Conservation (phyloP, 192 early-diverging fungal species). For the Gigaspora rosea region DNA sequence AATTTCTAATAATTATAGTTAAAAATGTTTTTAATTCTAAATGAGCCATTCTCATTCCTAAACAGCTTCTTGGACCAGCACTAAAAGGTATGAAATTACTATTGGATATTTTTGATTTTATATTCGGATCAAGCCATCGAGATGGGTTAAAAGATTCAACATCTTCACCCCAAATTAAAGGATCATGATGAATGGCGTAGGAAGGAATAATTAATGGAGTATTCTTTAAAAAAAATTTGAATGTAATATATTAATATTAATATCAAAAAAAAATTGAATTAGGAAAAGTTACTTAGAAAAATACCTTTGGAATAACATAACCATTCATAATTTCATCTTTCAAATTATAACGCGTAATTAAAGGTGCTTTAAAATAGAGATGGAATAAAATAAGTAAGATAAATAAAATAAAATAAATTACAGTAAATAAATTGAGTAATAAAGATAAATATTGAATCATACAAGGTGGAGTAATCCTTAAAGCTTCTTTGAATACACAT, state of each 20-base stretch:
- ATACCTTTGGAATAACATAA: too few relatives aligned
- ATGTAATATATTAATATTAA: too few relatives aligned
- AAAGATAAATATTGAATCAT: neutral
- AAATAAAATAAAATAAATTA: conserved; percentile 7
- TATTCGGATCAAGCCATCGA: neutral
- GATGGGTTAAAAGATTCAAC: too few relatives aligned
- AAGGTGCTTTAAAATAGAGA: too few relatives aligned
- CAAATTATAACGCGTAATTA: too few relatives aligned
- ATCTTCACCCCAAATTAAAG: too few relatives aligned
- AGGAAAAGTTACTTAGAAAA: too few relatives aligned
- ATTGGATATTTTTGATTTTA: conserved; percentile 31
- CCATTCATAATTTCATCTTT: too few relatives aligned
- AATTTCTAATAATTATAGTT: neutral
- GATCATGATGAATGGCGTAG: conserved; percentile 43
- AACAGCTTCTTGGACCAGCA: conserved; percentile 51
- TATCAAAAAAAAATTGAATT: too few relatives aligned
- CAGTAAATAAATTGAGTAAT: neutral
- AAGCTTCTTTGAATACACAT: conserved; percentile 52
- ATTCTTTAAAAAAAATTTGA: neutral
- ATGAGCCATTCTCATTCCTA: conserved; percentile 24
- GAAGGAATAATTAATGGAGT: conserved; percentile 42
- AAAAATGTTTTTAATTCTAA: conserved; percentile 58
- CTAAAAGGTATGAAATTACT: conserved; percentile 47
- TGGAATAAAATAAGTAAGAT: conserved; percentile 35
- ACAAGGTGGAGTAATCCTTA: conserved; percentile 51